These are phyloP conservation scores for Bullera alba DNA, from an alignment of 768 basidiomycete species.

Conservation along the genomic window DNA sequence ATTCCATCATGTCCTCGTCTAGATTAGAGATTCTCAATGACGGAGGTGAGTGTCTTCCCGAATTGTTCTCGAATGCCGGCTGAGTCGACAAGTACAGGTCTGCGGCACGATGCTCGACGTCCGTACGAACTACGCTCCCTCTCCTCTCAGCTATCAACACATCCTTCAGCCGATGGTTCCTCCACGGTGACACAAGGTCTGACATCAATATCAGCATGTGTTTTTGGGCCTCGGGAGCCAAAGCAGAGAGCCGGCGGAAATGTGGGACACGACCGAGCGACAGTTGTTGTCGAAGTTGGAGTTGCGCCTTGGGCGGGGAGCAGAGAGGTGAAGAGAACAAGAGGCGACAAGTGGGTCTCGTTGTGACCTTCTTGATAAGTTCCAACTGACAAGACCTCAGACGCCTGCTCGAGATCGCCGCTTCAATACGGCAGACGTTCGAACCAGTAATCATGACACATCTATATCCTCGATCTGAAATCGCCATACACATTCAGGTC, in stretches of 20 bases:
- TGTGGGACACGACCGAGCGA: slow-evolving; percentile 82
- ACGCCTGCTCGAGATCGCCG: slow-evolving; percentile 76
- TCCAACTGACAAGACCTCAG: slow-evolving; percentile 48
- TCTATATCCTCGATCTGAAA: slow-evolving; percentile 88
- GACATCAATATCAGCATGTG: slow-evolving; percentile 77
- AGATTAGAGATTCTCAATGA: slow-evolving; percentile 7
- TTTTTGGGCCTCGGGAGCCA: slow-evolving; percentile 88
- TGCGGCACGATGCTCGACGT: slow-evolving; percentile 85
- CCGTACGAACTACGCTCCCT: slow-evolving; percentile 85
- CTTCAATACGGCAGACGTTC: slow-evolving; percentile 86
- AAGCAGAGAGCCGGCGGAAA: slow-evolving; percentile 69
- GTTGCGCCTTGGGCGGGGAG: slow-evolving; percentile 81
- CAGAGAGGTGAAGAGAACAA: slow-evolving; percentile 61
- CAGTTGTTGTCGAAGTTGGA: slow-evolving; percentile 79
- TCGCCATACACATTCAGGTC: slow-evolving; percentile 88
- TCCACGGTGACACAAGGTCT: slow-evolving; percentile 79
- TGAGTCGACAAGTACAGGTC: slow-evolving; percentile 39
- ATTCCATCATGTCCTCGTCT: slow-evolving; percentile 2
- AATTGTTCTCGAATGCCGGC: not conserved
- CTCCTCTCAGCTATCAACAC: slow-evolving; percentile 64
- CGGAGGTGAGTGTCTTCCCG: slow-evolving; percentile 4
- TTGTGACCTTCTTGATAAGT: not conserved
- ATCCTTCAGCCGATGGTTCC: slow-evolving; percentile 73
- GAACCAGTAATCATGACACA: slow-evolving; percentile 86
- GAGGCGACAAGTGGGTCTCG: slow-evolving; percentile 80